phyloP scores from a whole-genome alignment of 2,329 filamentous ascomycete genomes.

The Aspergillus amoenus region DNA sequence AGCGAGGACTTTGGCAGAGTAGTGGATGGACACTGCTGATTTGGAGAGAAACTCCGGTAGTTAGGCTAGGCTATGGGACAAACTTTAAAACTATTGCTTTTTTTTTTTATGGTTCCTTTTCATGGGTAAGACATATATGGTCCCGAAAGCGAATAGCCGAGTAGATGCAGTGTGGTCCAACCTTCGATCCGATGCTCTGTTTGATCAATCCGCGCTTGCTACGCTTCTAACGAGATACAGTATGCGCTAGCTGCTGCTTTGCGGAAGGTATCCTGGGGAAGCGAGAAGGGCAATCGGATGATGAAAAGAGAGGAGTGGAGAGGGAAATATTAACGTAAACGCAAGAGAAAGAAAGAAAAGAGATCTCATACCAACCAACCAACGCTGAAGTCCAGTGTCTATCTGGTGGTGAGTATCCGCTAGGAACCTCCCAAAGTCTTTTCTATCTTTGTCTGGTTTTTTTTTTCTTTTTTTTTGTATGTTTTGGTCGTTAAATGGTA shows the following conservation, averaged over 20 bases:
- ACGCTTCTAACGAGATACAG: background rate
- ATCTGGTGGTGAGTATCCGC: background rate
- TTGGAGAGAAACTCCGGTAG: background rate
- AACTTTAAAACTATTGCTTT: background rate
- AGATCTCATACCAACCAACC: constrained; percentile 10
- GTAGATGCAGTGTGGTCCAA: background rate
- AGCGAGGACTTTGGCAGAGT: background rate
- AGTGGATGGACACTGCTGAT: background rate
- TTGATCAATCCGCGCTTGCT: background rate
- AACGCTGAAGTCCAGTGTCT: background rate
- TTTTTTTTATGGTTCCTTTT: background rate
- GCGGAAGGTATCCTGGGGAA: background rate
- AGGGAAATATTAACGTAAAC: background rate
- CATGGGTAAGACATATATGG: background rate
- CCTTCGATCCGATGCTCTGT: background rate
- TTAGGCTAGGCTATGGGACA: background rate
- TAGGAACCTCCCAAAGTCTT: background rate
- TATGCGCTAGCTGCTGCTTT: background rate
- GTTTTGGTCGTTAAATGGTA: background rate
- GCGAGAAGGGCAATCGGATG: background rate
- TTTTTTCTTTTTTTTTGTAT: background rate
- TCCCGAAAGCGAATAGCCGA: background rate
- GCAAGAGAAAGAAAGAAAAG: background rate
- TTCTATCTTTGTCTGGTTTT: background rate
- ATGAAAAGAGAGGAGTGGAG: background rate